Conservation (phyloP, 2,329 filamentous ascomycete genomes). For the Sordariomycetes sp. region DNA sequence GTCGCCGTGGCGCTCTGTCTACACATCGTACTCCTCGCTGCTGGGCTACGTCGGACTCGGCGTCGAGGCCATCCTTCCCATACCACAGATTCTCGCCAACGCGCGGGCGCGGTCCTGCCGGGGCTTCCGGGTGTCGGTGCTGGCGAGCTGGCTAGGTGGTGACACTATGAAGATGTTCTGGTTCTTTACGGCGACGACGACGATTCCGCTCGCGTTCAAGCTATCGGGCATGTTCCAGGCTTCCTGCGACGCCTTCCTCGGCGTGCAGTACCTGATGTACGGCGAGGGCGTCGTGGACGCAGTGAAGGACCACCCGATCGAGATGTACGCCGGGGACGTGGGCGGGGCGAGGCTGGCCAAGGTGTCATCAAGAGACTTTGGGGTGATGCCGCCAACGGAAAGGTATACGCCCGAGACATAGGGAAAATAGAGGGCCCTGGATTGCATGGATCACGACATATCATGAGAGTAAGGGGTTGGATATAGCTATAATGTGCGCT, state of each 20-base stretch:
- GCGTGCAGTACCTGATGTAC: slow-evolving; percentile 64
- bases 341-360: background rate
- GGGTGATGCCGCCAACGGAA: background rate
- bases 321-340: background rate
- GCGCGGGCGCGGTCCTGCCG: slow-evolving; percentile 57
- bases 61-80: slow-evolving; percentile 70
- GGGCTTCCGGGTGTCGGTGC: slow-evolving; percentile 66
- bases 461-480: background rate
- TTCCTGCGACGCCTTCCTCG: slow-evolving; percentile 62
- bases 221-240: slow-evolving; percentile 75
- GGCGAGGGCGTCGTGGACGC: slow-evolving; percentile 32
- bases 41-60: slow-evolving; percentile 68
- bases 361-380: slow-evolving; percentile 4
- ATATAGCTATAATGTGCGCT: background rate
- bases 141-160: slow-evolving; percentile 68
- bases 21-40: slow-evolving; percentile 52
- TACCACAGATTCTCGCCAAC: slow-evolving; percentile 70
- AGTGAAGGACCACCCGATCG: slow-evolving; percentile 4
- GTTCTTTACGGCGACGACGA: slow-evolving; percentile 63
- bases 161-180: slow-evolving; percentile 82
- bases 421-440: background rate
- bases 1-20: slow-evolving; percentile 44
- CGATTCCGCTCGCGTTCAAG: slow-evolving; percentile 72
- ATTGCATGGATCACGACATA: background rate
- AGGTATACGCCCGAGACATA: background rate